These are phyloP conservation scores for Kokia cookei DNA, from an alignment of 441 rosid species.

Conservation along the genomic window DNA sequence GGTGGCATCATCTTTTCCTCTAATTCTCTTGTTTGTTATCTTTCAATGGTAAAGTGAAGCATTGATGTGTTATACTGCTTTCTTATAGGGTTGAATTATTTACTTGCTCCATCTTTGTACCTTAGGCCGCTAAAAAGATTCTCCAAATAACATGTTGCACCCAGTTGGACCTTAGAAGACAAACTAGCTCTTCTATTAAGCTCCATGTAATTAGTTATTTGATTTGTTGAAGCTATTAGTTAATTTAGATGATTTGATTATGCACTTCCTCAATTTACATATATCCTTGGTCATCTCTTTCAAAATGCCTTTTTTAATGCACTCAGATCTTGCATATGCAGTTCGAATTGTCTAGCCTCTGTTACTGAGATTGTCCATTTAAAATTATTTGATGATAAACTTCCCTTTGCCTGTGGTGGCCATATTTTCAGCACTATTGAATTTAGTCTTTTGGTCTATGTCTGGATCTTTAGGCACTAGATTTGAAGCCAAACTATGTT, in stretches of 20 bases:
- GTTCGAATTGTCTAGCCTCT: neutral
- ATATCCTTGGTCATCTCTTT: neutral
- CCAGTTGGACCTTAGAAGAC: neutral
- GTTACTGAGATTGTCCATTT: neutral
- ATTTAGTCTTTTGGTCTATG: neutral
- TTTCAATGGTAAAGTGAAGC: neutral
- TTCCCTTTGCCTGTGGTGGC: neutral
- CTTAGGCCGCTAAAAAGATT: neutral
- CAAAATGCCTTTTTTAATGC: neutral
- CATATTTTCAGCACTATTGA: neutral
- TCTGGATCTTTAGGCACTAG: slow-evolving; percentile 65
- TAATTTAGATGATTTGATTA: neutral
- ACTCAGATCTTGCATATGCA: neutral
- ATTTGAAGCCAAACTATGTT: slow-evolving; percentile 97
- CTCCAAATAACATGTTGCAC: neutral
- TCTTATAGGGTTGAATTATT: neutral
- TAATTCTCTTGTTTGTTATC: neutral
- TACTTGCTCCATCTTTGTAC: neutral
- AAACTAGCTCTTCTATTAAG: neutral
- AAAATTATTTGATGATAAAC: neutral
- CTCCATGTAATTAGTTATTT: neutral
- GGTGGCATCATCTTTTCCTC: neutral
- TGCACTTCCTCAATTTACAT: neutral
- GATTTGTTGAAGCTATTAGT: neutral
- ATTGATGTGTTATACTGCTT: neutral